Conservation (phyloP, 805 yeast species). For the Scheffersomyces stipitis region DNA sequence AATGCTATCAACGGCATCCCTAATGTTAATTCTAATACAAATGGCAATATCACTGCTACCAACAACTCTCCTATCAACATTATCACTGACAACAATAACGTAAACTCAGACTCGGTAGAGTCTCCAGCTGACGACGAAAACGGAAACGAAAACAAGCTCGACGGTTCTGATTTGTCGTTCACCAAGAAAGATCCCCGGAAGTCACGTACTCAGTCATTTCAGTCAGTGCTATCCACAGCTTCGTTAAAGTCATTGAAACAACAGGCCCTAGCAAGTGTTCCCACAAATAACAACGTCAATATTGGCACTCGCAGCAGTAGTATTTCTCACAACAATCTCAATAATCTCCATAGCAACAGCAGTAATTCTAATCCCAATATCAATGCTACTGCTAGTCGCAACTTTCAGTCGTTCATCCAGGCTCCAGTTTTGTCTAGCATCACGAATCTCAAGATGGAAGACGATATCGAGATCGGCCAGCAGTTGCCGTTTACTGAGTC, state of each 20-base stretch:
- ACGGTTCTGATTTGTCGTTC: slow-evolving; percentile 26
- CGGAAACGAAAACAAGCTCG: slow-evolving; percentile 1
- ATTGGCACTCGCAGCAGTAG: slow-evolving; percentile 8
- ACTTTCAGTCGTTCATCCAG: slow-evolving; percentile 46
- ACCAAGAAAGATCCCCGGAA: slow-evolving; percentile 38
- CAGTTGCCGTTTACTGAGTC: slow-evolving; percentile 37
- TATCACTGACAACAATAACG: neutral
- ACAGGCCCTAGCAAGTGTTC: slow-evolving; percentile 16
- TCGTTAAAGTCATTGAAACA: slow-evolving; percentile 40
- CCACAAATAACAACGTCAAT: slow-evolving; percentile 9
- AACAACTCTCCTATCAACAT: neutral
- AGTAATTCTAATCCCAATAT: slow-evolving; percentile 9
- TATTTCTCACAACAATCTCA: slow-evolving; percentile 1
- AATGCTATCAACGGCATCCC: too few species aligned
- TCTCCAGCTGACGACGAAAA: slow-evolving; percentile 2
- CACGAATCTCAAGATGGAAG: slow-evolving; percentile 27
- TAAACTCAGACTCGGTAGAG: slow-evolving; percentile 1
- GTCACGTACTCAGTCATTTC: slow-evolving; percentile 43
- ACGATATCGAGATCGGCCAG: slow-evolving; percentile 41
- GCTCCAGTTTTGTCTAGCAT: slow-evolving; percentile 45
- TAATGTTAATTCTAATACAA: too few species aligned
- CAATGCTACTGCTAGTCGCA: slow-evolving; percentile 16
- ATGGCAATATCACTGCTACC: slow-evolving; percentile 2
- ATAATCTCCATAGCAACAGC: too few species aligned
- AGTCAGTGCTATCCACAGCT: slow-evolving; percentile 44